Base-by-base conservation (phyloP, 805 yeast species). In the Teunomyces funiuensis region DNA sequence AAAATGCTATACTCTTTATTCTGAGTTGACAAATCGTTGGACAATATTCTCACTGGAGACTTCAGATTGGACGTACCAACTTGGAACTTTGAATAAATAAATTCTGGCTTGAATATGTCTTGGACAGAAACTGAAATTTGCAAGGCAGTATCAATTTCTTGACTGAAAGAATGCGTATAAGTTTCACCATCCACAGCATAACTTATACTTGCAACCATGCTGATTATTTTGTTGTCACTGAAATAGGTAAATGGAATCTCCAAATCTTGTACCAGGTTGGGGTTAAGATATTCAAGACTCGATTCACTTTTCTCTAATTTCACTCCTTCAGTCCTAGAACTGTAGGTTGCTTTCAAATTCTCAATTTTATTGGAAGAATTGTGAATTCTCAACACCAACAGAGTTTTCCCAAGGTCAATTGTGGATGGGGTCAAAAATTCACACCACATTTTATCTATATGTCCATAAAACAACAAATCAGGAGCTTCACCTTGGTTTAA, bases 51-150 rank as follows among this genome's bases (percentile, higher is more conserved):
- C 2, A 83, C 67, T 0, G 93, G 95, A 4, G 58, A 52, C 6
- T 63, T 61, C 0, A 67, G 41, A 18, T 72, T 70, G 0, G 83
- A 68, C 4, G 89, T 73, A 14, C 87, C 83, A 33, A 87, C 71
- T 10, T 83, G 77, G 55, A 85, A 88, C 50, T 81, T 83, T 4
- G 88, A 80, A 48, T 77, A 82, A 1, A 87, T 62, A 20, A 69
- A 63, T 13, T 74, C 58, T 2, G 75, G 58, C 47, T 79, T 77
- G 66, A 85, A 86, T 8, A 82, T 79, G 57, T 88, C 96, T 52
- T 85, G 91, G 2, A 86, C 95, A 2, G 88, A 80, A 1, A 86
- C 93, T 0, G 88, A 82, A 6, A 86, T 64, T 4, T 77, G 69
- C 28, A 87, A 65, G 1, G 77, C 61, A 5, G 81, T 76, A 44